Conservation (phyloP, 306 rosid species). For the Sophora flavescens region DNA sequence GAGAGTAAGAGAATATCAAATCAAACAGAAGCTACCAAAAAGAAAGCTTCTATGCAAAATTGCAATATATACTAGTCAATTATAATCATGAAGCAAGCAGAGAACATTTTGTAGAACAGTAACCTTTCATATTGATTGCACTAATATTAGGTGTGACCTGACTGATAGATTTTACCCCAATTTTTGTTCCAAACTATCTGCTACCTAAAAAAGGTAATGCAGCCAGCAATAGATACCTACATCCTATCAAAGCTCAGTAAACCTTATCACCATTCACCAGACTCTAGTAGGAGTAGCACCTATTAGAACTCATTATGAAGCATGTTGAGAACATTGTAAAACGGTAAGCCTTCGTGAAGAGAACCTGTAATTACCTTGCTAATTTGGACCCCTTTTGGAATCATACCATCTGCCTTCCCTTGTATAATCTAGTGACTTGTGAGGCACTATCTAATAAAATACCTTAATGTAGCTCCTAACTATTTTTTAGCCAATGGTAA, state of each 20-base stretch:
- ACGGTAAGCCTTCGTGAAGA: neutral
- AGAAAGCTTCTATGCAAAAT: slow-evolving; percentile 29
- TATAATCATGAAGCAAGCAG: slow-evolving; percentile 14
- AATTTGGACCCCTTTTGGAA: neutral
- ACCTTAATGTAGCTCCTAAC: neutral
- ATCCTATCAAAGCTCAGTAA: neutral
- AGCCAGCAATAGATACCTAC: slow-evolving; percentile 8
- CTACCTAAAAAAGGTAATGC: slow-evolving; percentile 5
- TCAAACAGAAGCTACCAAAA: slow-evolving; percentile 11
- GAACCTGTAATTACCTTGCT: slow-evolving; percentile 22
- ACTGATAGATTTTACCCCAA: neutral
- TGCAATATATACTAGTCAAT: slow-evolving; percentile 18
- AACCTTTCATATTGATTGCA: neutral
- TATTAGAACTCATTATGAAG: neutral
- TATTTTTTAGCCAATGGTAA: slow-evolving; percentile 32
- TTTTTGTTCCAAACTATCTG: slow-evolving; percentile 17
- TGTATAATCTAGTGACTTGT: neutral
- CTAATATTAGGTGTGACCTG: neutral
- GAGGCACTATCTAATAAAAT: slow-evolving; percentile 12
- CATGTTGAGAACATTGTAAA: slow-evolving; percentile 10
- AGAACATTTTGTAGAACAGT: slow-evolving; percentile 5
- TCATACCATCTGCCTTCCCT: slow-evolving; percentile 28
- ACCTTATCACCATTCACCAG: neutral
- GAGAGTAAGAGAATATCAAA: slow-evolving; percentile 35
- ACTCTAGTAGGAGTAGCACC: neutral